A percentile compares a stretch with the other conserved stretches of the same genome.
phyloP scores from a whole-genome alignment of 1,284 basidiomycete genomes.

The Boletus smithii region DNA sequence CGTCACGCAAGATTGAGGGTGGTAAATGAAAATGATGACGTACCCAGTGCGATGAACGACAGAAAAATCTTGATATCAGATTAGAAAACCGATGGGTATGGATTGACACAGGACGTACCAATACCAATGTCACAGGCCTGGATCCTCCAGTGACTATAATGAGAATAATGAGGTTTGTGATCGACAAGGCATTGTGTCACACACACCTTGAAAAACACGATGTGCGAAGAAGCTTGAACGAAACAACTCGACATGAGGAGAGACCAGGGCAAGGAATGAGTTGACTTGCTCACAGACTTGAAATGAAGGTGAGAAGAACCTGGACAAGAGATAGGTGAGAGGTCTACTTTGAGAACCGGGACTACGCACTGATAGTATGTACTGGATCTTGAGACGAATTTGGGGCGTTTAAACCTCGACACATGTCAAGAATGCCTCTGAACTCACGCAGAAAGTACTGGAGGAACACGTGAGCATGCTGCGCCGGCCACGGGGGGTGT shows the following conservation, averaged over 20 bases:
- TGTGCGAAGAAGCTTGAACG: constrained; percentile 33
- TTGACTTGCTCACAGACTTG: constrained; percentile 33
- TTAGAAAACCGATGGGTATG: background rate
- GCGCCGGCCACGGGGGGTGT: too few species aligned
- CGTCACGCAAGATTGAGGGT: constrained; percentile 12
- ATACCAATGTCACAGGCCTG: constrained; percentile 4
- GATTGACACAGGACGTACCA: constrained; percentile 18
- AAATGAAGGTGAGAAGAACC: constrained; percentile 34
- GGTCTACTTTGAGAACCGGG: background rate
- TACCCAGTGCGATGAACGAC: constrained; percentile 22
- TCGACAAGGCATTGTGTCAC: background rate
- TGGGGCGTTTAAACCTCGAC: background rate
- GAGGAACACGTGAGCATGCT: constrained; percentile 3
- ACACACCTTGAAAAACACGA: constrained; percentile 34
- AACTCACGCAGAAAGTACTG: constrained; percentile 40
- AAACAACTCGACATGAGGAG: background rate
- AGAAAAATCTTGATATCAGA: constrained; percentile 18
- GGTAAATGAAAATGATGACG: constrained; percentile 1
- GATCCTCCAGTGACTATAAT: constrained; percentile 23
- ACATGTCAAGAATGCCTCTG: background rate
- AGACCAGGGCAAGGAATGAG: background rate
- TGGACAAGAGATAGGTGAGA: constrained; percentile 6
- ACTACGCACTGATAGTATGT: constrained; percentile 33
- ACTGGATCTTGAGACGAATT: constrained; percentile 30
- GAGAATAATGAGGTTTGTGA: background rate